phyloP scores from a whole-genome alignment of 768 basidiomycete species.

The Leucocoprinus sp. region DNA sequence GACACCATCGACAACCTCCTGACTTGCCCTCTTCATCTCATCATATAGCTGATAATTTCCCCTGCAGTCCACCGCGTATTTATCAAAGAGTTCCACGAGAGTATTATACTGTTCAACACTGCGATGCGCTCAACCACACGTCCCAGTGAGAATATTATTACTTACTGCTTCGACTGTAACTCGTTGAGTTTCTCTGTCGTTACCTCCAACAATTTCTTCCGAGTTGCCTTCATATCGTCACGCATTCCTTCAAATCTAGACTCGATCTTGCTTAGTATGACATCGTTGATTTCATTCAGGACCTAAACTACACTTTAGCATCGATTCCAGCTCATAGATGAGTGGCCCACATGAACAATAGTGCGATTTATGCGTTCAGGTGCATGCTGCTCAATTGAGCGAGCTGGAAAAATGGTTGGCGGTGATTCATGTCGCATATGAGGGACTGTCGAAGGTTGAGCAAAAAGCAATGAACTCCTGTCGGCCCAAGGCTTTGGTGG shows the following conservation, averaged over 20 bases:
- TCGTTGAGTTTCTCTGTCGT: conserved; percentile 34
- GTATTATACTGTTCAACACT: conserved; percentile 46
- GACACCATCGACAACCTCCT: conserved; percentile 27
- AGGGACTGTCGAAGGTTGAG: background rate
- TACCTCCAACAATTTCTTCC: conserved; percentile 37
- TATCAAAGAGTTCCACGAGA: conserved; percentile 47
- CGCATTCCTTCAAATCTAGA: conserved; percentile 40
- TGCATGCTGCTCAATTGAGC: background rate
- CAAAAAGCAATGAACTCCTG: background rate
- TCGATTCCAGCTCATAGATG: background rate
- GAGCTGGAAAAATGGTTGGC: background rate
- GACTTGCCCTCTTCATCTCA: conserved; percentile 32
- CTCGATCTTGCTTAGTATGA: conserved; percentile 37
- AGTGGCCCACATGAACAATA: conserved; percentile 35
- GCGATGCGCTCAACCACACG: background rate
- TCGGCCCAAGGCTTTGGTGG: background rate
- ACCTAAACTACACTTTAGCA: conserved; percentile 25
- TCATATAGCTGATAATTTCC: conserved; percentile 40
- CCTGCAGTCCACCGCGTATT: conserved; percentile 37
- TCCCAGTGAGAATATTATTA: background rate
- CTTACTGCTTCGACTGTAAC: conserved; percentile 39
- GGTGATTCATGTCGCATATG: background rate
- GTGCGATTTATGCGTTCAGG: conserved; percentile 12
- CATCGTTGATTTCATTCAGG: conserved; percentile 44
- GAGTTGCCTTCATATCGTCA: conserved; percentile 35